These are phyloP conservation scores for Aphanomyces stellatus DNA, from an alignment of 352 stramenopile species.

Conservation along the genomic window DNA sequence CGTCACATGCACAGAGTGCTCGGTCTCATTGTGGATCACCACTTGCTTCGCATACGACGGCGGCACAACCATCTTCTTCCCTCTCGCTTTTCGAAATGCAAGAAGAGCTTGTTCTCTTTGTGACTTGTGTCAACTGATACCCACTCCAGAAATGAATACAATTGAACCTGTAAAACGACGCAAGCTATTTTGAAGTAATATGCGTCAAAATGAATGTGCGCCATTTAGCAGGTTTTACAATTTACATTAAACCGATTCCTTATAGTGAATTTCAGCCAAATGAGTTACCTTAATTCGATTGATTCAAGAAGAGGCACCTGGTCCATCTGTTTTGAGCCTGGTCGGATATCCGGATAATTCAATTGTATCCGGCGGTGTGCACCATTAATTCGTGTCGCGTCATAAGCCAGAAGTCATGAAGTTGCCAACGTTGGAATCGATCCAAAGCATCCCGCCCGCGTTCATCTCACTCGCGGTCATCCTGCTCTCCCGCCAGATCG, in stretches of 20 bases:
- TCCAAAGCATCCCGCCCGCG: conserved; percentile 3
- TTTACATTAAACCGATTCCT: too few species aligned
- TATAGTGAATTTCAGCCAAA: too few species aligned
- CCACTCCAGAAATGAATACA: not conserved
- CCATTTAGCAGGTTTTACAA: too few species aligned
- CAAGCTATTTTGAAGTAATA: too few species aligned
- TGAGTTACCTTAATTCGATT: too few species aligned
- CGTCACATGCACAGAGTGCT: conserved; percentile 45
- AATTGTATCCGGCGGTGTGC: not conserved
- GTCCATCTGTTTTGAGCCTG: too few species aligned
- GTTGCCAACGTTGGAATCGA: not conserved
- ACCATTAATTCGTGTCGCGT: too few species aligned
- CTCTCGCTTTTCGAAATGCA: not conserved
- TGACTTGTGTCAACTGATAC: not conserved
- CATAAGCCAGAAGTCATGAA: conserved; percentile 9
- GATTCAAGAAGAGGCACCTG: too few species aligned
- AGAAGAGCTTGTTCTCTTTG: not conserved
- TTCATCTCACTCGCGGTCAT: conserved; percentile 49
- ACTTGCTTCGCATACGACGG: conserved; percentile 69
- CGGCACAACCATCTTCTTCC: conserved; percentile 30
- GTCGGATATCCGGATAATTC: not conserved
- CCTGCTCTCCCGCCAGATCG: conserved; percentile 49
- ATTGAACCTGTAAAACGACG: too few species aligned
- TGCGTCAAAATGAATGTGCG: too few species aligned
- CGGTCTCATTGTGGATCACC: conserved; percentile 56